Evolutionary conservation across 805 yeast species (phyloP), one percentile per base, ranked within the genome.

Genomic region (Zygoascus ofunaensis): DNA sequence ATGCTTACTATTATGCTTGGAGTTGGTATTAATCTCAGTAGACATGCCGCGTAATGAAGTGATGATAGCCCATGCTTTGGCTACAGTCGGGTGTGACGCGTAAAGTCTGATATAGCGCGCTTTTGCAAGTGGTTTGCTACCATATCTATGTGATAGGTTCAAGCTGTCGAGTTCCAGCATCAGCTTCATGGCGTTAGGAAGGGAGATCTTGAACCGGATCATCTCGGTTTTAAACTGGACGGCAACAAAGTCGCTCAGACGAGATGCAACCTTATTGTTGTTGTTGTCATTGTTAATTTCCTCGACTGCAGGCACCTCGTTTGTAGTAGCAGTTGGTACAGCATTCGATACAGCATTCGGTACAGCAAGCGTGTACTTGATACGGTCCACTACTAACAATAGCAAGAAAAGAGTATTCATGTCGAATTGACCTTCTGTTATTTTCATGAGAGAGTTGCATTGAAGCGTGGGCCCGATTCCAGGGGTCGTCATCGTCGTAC

Each of bases 181-280:
- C 3, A 73, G 50, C 43, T 71, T 73, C 21, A 71, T 75, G 12
- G 64, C 60, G 41, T 66, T 66, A 0, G 80, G 80, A 21, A 76
- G 54, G 22, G 71, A 59, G 1, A 65, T 52, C 41, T 71, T 71
- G 32, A 71, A 37, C 1, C 57, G 51, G 18, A 55, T 46, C 28
- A 51, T 52, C 35, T 54, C 60, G 12, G 65, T 49, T 32, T 49
- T 48, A 4, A 49, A 50, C 4, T 72, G 65, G 18, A 69, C 15
- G 3, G 49, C 44, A 19, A 53, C 22, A 19, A 42, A 44, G 17
- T 44, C 40, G 20, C 26, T 15, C n/a, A 37, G 4, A 12, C 8
- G 12, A 4, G 35, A 22, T 7, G 12, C 21, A 20, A 7, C 7
- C 38, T 28, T 19, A 14, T 15, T 38, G 23, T 23, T 10, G 18